A percentile compares a stretch with the other conserved stretches of the same genome.
Conservation (phyloP, 1,284 basidiomycete species). For the Cryptococcus hybrid region DNA sequence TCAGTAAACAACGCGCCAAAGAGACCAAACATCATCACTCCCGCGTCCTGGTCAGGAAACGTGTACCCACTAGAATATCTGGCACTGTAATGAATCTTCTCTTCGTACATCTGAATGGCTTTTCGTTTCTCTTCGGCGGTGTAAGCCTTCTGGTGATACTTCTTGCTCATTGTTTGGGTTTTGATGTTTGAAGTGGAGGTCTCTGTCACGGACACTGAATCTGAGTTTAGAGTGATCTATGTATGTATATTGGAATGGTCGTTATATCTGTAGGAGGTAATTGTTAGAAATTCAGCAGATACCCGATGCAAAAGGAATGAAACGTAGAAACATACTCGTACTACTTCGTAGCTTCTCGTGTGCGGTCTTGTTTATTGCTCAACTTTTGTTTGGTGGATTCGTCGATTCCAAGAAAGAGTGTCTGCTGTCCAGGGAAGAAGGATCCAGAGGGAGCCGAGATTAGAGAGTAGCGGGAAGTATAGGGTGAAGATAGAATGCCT, state of each 20-base stretch:
- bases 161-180: constrained; percentile 40
- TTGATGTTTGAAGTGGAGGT: not conserved
- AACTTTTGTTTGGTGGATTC: too few relatives aligned
- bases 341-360: too few relatives aligned
- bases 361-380: too few relatives aligned
- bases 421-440: too few relatives aligned
- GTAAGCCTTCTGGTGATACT: constrained; percentile 39
- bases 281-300: too few relatives aligned
- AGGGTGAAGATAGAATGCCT: too few relatives aligned
- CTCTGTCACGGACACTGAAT: not conserved
- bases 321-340: too few relatives aligned
- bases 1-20: not conserved
- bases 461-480: too few relatives aligned
- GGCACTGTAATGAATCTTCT: constrained; percentile 47
- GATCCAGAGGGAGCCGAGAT: too few relatives aligned
- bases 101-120: constrained; percentile 49
- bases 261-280: not conserved
- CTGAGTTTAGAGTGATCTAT: too few relatives aligned
- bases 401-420: too few relatives aligned
- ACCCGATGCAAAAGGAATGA: too few relatives aligned
- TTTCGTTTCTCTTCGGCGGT: constrained; percentile 46
- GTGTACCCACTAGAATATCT: constrained; percentile 41
- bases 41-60: not conserved
- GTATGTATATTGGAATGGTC: not conserved
- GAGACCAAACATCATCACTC: not conserved